Evolutionary conservation across 768 basidiomycete species (phyloP), one percentile per base, ranked within the genome.

Genomic region (Lactarius quietus): DNA sequence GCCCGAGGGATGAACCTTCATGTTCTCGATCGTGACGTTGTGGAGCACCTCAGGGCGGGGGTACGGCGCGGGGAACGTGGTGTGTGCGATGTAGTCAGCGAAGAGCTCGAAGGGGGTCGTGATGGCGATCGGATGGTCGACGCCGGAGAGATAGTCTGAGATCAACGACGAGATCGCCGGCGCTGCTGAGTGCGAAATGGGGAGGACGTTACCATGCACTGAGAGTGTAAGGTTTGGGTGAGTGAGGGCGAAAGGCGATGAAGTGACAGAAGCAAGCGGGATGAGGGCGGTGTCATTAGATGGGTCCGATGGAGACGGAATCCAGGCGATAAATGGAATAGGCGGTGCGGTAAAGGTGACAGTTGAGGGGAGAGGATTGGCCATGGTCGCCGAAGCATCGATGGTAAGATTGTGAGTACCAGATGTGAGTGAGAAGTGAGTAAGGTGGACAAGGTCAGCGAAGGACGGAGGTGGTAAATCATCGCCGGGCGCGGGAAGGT

Each of bases 21-120:
- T 93, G 71, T 89, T 81, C 51, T 80, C 81, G 65, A 93, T 87
- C 3, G 88, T 88, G 51, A 93, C 86, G 68, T 90, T 78, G 15
- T 83, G 83, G 17, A 94, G 79, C 39, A 94, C 77, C 31, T 83
- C 78, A 1, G 92, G 91, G 29, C 79, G 81, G 6, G 86, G 84
- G 54, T 79, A 73, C 1, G 88, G 89, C 1, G 83, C 82, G 3
- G 92, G 92, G 70, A 93, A 93, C 1, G 77, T 74, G 20, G 83
- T 78, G 55, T 75, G 65, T 31, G 84, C 69, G 26, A 76, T 68
- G 31, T 87, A 71, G 39, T 73, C 78, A 0, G 86, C 83, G 61
- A 86, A 70, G n/a, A 87, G 73, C n/a, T 28, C n/a, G 29, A 54
- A 38, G 0, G 85, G 80, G 1, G 83, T 79, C 0, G 83, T 80